Conservation (phyloP, 306 rosid species). For the Purshia tridentata region DNA sequence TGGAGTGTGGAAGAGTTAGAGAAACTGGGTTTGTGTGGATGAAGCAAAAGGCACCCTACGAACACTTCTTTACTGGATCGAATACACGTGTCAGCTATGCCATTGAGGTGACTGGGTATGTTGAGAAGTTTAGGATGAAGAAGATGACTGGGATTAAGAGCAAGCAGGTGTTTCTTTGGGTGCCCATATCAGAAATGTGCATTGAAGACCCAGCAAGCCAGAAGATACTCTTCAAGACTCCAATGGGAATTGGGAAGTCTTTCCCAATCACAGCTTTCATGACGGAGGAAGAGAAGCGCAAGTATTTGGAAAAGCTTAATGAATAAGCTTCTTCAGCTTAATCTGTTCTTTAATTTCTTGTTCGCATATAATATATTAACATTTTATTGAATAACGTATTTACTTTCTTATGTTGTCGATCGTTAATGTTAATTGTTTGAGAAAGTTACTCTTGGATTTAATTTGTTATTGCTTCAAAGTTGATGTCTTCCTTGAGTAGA, state of each 20-base stretch:
- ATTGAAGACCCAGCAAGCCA: constrained; percentile 43
- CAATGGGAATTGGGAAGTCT: constrained; percentile 71
- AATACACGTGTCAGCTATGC: constrained; percentile 60
- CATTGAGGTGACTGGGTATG: constrained; percentile 68
- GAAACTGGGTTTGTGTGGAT: constrained; percentile 90
- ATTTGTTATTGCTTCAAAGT: too few species aligned
- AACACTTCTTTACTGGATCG: constrained; percentile 55
- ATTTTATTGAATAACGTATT: too few species aligned
- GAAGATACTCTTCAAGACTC: constrained; percentile 64
- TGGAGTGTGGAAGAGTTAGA: constrained; percentile 69
- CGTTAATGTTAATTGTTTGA: too few species aligned
- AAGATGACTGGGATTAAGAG: constrained; percentile 79
- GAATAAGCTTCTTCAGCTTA: background rate
- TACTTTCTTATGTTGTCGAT: too few species aligned
- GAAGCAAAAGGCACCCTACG: constrained; percentile 62
- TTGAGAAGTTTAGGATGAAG: constrained; percentile 74
- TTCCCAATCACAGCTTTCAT: constrained; percentile 61
- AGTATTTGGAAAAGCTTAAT: constrained; percentile 32
- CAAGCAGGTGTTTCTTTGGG: constrained; percentile 74
- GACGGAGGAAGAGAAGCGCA: constrained; percentile 54
- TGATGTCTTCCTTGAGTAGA: too few species aligned
- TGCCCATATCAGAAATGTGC: constrained; percentile 66
- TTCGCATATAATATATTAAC: too few species aligned
- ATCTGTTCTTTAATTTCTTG: background rate
- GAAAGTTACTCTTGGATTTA: too few species aligned